Conservation (phyloP, 805 yeast species). For the Ogataea wickerhamii region DNA sequence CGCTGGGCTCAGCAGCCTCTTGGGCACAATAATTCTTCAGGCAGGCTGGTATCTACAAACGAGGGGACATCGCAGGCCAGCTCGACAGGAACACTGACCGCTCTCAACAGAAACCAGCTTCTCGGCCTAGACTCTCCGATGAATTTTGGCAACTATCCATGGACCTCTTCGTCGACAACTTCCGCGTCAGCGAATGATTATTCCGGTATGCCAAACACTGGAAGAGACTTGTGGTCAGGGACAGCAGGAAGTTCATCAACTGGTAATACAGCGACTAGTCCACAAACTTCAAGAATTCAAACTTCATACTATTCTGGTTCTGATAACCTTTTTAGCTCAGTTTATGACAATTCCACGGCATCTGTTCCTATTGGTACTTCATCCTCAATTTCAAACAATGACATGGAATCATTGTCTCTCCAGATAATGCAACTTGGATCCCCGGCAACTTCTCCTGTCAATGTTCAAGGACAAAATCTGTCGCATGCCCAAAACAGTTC, state of each 20-base stretch:
- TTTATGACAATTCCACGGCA: conserved; percentile 10
- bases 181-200: conserved; percentile 15
- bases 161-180: conserved; percentile 13
- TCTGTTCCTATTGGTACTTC: conserved; percentile 10
- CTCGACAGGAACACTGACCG: conserved; percentile 3
- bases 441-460: conserved; percentile 9
- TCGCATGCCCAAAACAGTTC: conserved; percentile 1
- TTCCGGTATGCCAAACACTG: conserved; percentile 7
- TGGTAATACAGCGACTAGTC: conserved; percentile 10
- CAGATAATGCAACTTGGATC: conserved; percentile 26
- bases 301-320: conserved; percentile 12
- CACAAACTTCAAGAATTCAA: conserved; percentile 10
- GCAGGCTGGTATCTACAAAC: conserved; percentile 5
- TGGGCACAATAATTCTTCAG: conserved; percentile 3
- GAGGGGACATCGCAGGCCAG: conserved; percentile 2
- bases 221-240: conserved; percentile 20
- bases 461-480: conserved; percentile 5
- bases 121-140: conserved; percentile 11
- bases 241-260: conserved; percentile 15
- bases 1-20: conserved; percentile 11
- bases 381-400: conserved; percentile 18
- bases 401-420: conserved; percentile 27
- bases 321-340: conserved; percentile 13
- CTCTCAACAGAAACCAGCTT: conserved; percentile 10
- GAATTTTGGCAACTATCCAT: conserved; percentile 15